Conservation (phyloP, 2,329 filamentous ascomycete genomes). For the Exophiala sp. region DNA sequence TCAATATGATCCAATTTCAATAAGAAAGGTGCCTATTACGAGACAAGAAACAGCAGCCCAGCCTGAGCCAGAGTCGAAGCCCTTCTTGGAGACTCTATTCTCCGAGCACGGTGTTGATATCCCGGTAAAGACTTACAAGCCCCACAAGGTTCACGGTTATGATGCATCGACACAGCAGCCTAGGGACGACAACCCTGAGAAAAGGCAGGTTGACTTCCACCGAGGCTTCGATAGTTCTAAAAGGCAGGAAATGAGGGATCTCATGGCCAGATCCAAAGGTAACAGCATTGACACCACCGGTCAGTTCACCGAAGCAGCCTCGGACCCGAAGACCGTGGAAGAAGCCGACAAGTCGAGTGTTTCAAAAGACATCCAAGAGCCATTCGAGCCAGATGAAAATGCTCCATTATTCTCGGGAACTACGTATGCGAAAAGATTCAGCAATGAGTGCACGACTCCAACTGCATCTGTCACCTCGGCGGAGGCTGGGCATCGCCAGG, state of each 20-base stretch:
- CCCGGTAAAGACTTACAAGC: slow-evolving; percentile 26
- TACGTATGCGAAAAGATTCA: slow-evolving; percentile 20
- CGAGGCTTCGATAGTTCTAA: slow-evolving; percentile 15
- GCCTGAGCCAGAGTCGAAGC: slow-evolving; percentile 3
- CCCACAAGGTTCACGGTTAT: slow-evolving; percentile 26
- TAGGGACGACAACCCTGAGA: background rate
- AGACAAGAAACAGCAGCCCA: slow-evolving; percentile 1
- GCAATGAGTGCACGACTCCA: background rate
- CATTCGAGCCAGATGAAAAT: slow-evolving; percentile 19
- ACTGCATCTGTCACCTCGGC: slow-evolving; percentile 15
- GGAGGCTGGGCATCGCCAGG: slow-evolving; percentile 22
- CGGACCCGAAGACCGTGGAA: background rate
- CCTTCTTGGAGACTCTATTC: slow-evolving; percentile 20
- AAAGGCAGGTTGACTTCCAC: background rate
- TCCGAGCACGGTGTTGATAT: slow-evolving; percentile 28
- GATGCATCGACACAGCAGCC: slow-evolving; percentile 7
- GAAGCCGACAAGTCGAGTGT: background rate
- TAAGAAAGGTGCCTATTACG: slow-evolving; percentile 36
- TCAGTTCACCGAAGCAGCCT: slow-evolving; percentile 16
- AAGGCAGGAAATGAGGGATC: slow-evolving; percentile 17
- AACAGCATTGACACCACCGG: slow-evolving; percentile 28
- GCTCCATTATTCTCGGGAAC: slow-evolving; percentile 28
- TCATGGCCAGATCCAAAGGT: slow-evolving; percentile 21
- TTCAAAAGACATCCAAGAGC: slow-evolving; percentile 9
- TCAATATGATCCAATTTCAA: slow-evolving; percentile 41